Evolutionary conservation across 495 filamentous ascomycete species (phyloP), one percentile per base, ranked within the genome.

Genomic region (Amorphotheca resinae): DNA sequence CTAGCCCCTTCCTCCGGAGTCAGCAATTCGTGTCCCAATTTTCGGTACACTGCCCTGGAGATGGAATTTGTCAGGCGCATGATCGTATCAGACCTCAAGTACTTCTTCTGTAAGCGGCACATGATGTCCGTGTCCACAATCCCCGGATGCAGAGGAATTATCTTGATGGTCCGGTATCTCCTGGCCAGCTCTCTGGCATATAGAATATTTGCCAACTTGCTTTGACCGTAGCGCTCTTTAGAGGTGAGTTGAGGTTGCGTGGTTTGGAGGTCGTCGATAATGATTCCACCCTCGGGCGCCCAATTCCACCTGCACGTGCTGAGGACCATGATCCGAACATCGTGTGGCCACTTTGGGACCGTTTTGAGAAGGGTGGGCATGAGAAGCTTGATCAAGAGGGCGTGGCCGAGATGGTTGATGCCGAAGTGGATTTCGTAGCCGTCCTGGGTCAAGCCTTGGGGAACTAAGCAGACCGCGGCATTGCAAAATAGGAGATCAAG

Each of bases 141-240:
- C 4, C 84, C 82, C 0, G 84, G 84, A 41, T 87, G 79, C 0
- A 84, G 62, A 1, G 77, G 53, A 0, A 79, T 59, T 3, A 64
- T 67, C 0, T 60, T 64, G 31, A 82, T 69, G 25, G 66, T 58
- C 0, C 78, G 77, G 51, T 80, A 64, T 3, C 67, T 68, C n/a
- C 59, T 59, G 0, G 78, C 77, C 8, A 88, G 64, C 50, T 80
- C 68, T 2, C 59, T 47, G 0, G 74, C 67, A 45, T 73, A 79
- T 1, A 84, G 62, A n/a, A 84, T 64, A 53, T 83, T 84, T 3
- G 79, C 77, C 2, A 84, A 67, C 61, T 87, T 86, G 46, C 66
- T 69, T 30, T 82, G 68, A 7, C 63, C 70, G 54, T 87, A 88
- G n/a, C 76, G 72, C 12, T 52, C 44, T 59, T 60, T 71, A 11